A percentile compares a stretch with the other conserved stretches of the same genome.
Evolutionary conservation across 2,329 filamentous ascomycete species (phyloP).

Genomic region (Trichoderma koningii): DNA sequence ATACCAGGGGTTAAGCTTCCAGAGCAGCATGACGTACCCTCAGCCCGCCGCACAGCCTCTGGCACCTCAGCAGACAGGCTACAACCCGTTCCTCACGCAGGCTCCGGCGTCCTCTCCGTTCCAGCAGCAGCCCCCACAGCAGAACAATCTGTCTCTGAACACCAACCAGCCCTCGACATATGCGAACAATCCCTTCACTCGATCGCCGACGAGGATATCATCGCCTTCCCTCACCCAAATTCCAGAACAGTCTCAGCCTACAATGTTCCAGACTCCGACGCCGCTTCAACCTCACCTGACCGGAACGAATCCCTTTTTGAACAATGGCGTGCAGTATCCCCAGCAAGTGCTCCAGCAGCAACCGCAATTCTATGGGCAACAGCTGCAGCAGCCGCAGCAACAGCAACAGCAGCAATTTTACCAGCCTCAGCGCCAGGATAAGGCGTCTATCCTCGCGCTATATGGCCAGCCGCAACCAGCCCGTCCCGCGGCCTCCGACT

Average conservation of each 20-base stretch:
- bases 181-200: slow-evolving; percentile 52
- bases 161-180: slow-evolving; percentile 41
- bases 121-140: slow-evolving; percentile 38
- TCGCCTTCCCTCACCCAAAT: slow-evolving; percentile 55
- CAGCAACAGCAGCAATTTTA: slow-evolving; percentile 37
- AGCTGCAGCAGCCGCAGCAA: slow-evolving; percentile 34
- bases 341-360: slow-evolving; percentile 35
- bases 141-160: slow-evolving; percentile 46
- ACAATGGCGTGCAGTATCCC: slow-evolving; percentile 35
- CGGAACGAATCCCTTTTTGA: slow-evolving; percentile 44
- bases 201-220: slow-evolving; percentile 54
- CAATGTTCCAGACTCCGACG: slow-evolving; percentile 43
- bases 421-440: slow-evolving; percentile 60
- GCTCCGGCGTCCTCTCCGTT: slow-evolving; percentile 33
- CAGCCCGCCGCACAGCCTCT: slow-evolving; percentile 39
- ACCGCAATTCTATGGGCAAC: slow-evolving; percentile 30
- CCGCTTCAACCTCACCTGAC: slow-evolving; percentile 38
- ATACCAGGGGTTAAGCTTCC: slow-evolving; percentile 45
- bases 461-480: slow-evolving; percentile 64
- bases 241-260: slow-evolving; percentile 53
- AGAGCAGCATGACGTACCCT: slow-evolving; percentile 48
- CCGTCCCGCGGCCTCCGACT: slow-evolving; percentile 41
- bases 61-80: slow-evolving; percentile 46
- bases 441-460: slow-evolving; percentile 73
- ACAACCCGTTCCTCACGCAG: slow-evolving; percentile 56